Evolutionary conservation across 1,284 basidiomycete species (phyloP), one percentile per base, ranked within the genome.

Genomic region (Ganoderma meredithae): DNA sequence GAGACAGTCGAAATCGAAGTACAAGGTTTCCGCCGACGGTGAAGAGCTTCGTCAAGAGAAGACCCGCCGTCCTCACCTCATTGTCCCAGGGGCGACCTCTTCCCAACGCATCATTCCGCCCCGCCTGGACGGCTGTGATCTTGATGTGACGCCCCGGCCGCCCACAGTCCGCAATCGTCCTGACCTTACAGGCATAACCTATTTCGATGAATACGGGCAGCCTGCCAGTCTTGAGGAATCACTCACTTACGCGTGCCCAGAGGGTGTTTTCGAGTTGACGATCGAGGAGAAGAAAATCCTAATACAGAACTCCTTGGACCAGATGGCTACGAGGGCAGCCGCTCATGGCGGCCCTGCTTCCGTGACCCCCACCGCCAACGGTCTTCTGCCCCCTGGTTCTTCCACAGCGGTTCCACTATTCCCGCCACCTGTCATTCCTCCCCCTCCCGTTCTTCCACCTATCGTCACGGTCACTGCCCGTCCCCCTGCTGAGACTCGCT

Each of bases 1-100:
- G 17, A 60, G 58, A n/a, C 52, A 62, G 27, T 41, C 31, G 27
- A 64, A 61, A 9, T 59, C 71, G 4, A 67, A 49, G 33, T 65
- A 70, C 43, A 64, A 22, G 55, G 10, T 61, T 10, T 61, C 67
- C 25, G 66, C 65, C 41, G 64, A 66, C 6, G 63, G 60, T 6
- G 65, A 65, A 31, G 47, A 68, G 49, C 58, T 68, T n/a, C 71
- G 72, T n/a, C 70, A 61, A 61, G 73, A 73, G 53, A 68, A 71
- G 56, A 43, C 65, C 4, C 66, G 67, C 33, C 70, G 72, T 12
- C 63, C 68, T 1, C 73, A 73, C 27, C 67, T 74, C 44, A 67
- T 78, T 52, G 66, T 77, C 19, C 76, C 76, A 13, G 77, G 77
- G 49, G 77, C 77, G 31, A 68, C 67, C 25, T 64, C 63, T 33